These are phyloP conservation scores for Pleurotus eryngii DNA, from an alignment of 768 basidiomycete species.

Conservation along the genomic window DNA sequence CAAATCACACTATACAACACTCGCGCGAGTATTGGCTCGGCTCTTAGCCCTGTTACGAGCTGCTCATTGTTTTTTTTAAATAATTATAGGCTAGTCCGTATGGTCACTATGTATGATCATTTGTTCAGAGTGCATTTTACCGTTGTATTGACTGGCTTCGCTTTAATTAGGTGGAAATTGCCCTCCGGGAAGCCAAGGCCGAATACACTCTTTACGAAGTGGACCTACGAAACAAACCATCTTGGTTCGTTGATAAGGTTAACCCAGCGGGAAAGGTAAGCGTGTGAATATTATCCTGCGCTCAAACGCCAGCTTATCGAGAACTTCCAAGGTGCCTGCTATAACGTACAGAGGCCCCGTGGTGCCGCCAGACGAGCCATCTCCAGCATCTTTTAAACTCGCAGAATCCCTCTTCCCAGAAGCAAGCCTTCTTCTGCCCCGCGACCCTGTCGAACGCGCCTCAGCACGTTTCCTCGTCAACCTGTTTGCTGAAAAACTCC, in stretches of 20 bases:
- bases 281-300: not conserved
- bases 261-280: not conserved
- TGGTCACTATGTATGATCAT: too few relatives aligned
- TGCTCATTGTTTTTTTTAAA: too few relatives aligned
- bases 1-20: too few relatives aligned
- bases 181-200: not conserved
- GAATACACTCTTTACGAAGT: not conserved
- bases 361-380: not conserved
- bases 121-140: too few relatives aligned
- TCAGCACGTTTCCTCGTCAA: not conserved
- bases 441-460: not conserved
- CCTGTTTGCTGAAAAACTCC: not conserved
- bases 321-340: not conserved
- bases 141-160: too few relatives aligned
- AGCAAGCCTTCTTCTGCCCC: not conserved
- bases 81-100: too few relatives aligned
- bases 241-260: not conserved
- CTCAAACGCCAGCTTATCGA: not conserved
- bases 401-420: constrained; percentile 1
- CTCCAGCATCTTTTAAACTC: not conserved
- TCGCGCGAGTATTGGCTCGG: too few relatives aligned
- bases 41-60: too few relatives aligned
- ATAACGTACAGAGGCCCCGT: not conserved
- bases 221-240: not conserved
- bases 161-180: not conserved